Evolutionary conservation across 2,329 filamentous ascomycete genomes (phyloP).

Genomic region (Cladosporium halotolerans): DNA sequence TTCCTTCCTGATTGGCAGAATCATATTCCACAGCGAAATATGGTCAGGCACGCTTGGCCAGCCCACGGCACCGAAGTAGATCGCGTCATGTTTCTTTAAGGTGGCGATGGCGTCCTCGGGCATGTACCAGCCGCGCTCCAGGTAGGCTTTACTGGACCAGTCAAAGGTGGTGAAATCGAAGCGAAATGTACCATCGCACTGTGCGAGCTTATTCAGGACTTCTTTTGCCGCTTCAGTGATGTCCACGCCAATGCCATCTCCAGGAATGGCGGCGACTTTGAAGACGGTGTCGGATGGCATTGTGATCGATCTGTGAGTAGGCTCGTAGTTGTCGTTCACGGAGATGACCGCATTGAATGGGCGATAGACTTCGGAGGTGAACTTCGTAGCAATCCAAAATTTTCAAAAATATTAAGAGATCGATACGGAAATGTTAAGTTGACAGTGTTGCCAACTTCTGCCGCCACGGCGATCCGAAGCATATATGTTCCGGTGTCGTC

Average conservation of each 20-base stretch:
- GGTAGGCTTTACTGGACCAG: conserved; percentile 45
- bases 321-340: not conserved
- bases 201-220: conserved; percentile 42
- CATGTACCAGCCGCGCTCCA: conserved; percentile 49
- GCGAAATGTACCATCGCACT: conserved; percentile 38
- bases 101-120: conserved; percentile 46
- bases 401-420: too few species aligned
- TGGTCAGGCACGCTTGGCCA: conserved; percentile 61
- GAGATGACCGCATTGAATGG: not conserved
- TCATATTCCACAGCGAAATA: conserved; percentile 60
- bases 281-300: conserved; percentile 5
- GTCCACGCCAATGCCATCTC: conserved; percentile 59
- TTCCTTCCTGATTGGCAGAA: conserved; percentile 60
- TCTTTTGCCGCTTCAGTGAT: conserved; percentile 53
- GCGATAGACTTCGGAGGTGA: not conserved
- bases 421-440: too few species aligned
- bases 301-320: not conserved
- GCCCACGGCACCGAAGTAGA: conserved; percentile 56
- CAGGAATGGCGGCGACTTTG: conserved; percentile 43
- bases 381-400: too few species aligned
- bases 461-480: too few species aligned
- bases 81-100: conserved; percentile 47
- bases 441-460: too few species aligned
- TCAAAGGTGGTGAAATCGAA: conserved; percentile 49
- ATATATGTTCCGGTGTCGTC: too few species aligned